These are phyloP conservation scores for Elsinoe arachidis DNA, from an alignment of 2,329 filamentous ascomycete genomes.

Conservation along the genomic window DNA sequence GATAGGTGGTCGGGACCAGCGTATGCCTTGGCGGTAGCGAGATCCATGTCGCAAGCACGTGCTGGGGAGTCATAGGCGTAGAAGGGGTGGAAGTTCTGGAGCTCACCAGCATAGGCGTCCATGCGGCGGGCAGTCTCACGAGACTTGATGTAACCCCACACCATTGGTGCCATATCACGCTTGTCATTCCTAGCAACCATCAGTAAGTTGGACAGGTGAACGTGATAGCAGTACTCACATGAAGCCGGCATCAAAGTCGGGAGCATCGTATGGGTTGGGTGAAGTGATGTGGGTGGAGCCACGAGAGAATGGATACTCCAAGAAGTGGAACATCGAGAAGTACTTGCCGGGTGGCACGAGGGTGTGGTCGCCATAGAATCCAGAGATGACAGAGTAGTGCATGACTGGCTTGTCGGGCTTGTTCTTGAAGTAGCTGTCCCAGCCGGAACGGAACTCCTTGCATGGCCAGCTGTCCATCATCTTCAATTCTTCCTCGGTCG, in stretches of 20 bases:
- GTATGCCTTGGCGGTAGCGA: slow-evolving; percentile 66
- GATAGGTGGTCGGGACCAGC: slow-evolving; percentile 64
- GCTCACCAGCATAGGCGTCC: slow-evolving; percentile 69
- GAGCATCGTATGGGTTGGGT: slow-evolving; percentile 60
- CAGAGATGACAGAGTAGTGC: slow-evolving; percentile 72
- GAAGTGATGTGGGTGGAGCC: slow-evolving; percentile 62
- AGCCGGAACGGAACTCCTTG: slow-evolving; percentile 63
- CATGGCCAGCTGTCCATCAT: slow-evolving; percentile 66
- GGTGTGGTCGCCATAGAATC: slow-evolving; percentile 33
- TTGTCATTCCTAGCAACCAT: slow-evolving; percentile 65
- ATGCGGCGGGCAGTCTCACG: slow-evolving; percentile 71
- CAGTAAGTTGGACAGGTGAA: background rate
- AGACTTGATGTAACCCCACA: slow-evolving; percentile 59
- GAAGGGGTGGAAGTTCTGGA: slow-evolving; percentile 58
- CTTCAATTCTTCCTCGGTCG: slow-evolving; percentile 57
- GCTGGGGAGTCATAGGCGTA: slow-evolving; percentile 63
- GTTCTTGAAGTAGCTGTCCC: slow-evolving; percentile 75
- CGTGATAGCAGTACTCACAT: slow-evolving; percentile 31
- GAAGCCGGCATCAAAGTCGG: slow-evolving; percentile 48
- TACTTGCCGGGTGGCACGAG: slow-evolving; percentile 66
- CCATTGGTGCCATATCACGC: slow-evolving; percentile 72
- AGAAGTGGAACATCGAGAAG: slow-evolving; percentile 77
- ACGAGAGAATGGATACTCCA: slow-evolving; percentile 68
- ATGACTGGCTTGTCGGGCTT: slow-evolving; percentile 82
- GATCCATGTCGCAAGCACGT: slow-evolving; percentile 62